Evolutionary conservation across 2,329 filamentous ascomycete genomes (phyloP).

Genomic region (Fusarium neocosmosporiellum): DNA sequence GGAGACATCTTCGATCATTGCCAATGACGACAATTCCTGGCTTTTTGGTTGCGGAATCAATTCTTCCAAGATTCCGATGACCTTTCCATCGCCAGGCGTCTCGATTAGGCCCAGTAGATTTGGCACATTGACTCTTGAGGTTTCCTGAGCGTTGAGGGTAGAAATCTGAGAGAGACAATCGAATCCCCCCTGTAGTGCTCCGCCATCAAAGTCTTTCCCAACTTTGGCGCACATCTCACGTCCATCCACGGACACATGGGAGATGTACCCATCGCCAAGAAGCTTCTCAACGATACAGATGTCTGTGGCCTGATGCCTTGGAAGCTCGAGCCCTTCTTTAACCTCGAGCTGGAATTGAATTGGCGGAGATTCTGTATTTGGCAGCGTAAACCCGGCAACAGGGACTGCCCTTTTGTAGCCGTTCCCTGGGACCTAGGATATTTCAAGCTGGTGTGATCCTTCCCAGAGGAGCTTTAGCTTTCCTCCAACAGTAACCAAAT

Average conservation of each 20-base stretch:
- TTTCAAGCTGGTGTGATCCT: not conserved
- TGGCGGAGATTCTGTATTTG: not conserved
- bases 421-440: not conserved
- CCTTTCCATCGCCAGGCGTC: not conserved
- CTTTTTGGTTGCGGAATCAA: not conserved
- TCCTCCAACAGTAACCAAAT: not conserved
- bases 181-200: not conserved
- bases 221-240: not conserved
- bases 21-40: not conserved
- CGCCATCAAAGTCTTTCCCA: not conserved
- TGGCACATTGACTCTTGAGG: not conserved
- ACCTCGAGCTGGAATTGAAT: not conserved
- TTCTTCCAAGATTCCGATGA: conserved; percentile 8
- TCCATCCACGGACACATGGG: not conserved
- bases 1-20: not conserved
- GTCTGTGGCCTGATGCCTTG: not conserved
- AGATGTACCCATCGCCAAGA: not conserved
- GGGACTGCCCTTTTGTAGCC: conserved; percentile 1
- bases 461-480: not conserved
- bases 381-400: not conserved
- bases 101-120: not conserved
- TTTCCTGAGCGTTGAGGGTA: not conserved
- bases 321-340: not conserved
- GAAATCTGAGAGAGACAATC: conserved; percentile 1
- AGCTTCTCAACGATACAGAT: not conserved